phyloP scores from a whole-genome alignment of 148 eudicot species.

The Nepenthes gracilis region DNA sequence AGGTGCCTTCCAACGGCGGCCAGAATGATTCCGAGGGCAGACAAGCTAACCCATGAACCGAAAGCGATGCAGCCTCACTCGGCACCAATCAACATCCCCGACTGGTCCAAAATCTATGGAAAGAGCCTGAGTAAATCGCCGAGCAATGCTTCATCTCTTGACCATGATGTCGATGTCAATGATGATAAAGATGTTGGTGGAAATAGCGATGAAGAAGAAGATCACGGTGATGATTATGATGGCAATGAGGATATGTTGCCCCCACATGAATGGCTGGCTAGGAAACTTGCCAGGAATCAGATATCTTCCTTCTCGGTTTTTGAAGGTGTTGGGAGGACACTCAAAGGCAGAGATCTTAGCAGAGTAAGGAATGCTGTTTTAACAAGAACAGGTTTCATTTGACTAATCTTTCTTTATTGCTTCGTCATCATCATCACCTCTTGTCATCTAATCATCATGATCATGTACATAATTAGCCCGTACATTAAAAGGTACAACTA shows the following conservation, averaged over 20 bases:
- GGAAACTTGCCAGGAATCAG: slow-evolving; percentile 36
- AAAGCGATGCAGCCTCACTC: slow-evolving; percentile 28
- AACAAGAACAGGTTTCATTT: slow-evolving; percentile 39
- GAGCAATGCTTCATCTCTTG: slow-evolving; percentile 16
- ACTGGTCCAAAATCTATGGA: slow-evolving; percentile 70
- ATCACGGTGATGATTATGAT: slow-evolving; percentile 19
- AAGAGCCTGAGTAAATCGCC: slow-evolving; percentile 9
- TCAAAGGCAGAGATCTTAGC: slow-evolving; percentile 71
- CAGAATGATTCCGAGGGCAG: slow-evolving; percentile 37
- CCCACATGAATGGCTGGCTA: slow-evolving; percentile 69
- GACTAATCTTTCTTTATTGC: slow-evolving; percentile 2
- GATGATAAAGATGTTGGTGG: slow-evolving; percentile 6
- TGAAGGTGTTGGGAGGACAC: slow-evolving; percentile 76
- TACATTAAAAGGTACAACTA: too few relatives aligned
- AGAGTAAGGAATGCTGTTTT: slow-evolving; percentile 62
- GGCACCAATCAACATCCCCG: slow-evolving; percentile 65
- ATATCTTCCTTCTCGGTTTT: slow-evolving; percentile 54
- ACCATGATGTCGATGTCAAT: slow-evolving; percentile 1
- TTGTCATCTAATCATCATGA: too few relatives aligned
- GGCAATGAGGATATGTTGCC: slow-evolving; percentile 32
- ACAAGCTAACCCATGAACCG: slow-evolving; percentile 13
- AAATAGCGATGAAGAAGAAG: slow-evolving; percentile 9
- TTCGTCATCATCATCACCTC: not conserved
- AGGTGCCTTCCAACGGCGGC: slow-evolving; percentile 39
- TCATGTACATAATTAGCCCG: too few relatives aligned